Evolutionary conservation across 805 yeast genomes (phyloP).

Genomic region (Trichomonascus vanleenenianus): DNA sequence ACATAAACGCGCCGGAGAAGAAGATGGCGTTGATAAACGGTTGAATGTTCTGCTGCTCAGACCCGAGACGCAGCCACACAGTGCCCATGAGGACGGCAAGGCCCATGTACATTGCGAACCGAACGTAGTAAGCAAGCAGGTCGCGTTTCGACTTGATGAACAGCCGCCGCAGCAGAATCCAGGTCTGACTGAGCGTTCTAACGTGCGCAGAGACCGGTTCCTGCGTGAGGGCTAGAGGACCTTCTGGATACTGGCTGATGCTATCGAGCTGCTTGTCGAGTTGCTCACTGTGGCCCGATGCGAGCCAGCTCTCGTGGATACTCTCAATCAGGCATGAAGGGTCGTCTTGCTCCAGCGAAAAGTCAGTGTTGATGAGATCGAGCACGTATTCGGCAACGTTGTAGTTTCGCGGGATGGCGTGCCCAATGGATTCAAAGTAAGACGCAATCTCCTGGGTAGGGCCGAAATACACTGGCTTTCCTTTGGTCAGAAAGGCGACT

Average conservation of each 20-base stretch:
- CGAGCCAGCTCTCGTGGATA: neutral
- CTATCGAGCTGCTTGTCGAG: neutral
- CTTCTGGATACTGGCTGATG: neutral
- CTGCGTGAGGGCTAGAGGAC: neutral
- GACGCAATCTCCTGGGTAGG: slow-evolving; percentile 36
- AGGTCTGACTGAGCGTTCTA: neutral
- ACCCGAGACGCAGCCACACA: slow-evolving; percentile 29
- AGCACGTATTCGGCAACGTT: slow-evolving; percentile 59
- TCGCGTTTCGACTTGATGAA: slow-evolving; percentile 32
- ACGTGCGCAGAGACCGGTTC: neutral
- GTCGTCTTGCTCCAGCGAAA: slow-evolving; percentile 38
- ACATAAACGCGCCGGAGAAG: slow-evolving; percentile 39
- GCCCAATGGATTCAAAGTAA: slow-evolving; percentile 45
- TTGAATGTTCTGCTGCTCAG: slow-evolving; percentile 23
- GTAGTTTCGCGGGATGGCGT: slow-evolving; percentile 36
- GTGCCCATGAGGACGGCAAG: slow-evolving; percentile 38
- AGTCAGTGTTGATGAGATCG: slow-evolving; percentile 70
- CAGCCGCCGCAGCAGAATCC: slow-evolving; percentile 24
- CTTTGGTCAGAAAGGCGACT: slow-evolving; percentile 60
- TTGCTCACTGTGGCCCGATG: neutral
- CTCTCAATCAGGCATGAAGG: neutral
- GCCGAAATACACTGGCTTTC: slow-evolving; percentile 39
- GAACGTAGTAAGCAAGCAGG: slow-evolving; percentile 31
- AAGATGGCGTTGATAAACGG: slow-evolving; percentile 31
- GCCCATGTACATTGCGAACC: slow-evolving; percentile 34